phyloP scores from a whole-genome alignment of 306 rosid genomes.

The Malus sylvestris region DNA sequence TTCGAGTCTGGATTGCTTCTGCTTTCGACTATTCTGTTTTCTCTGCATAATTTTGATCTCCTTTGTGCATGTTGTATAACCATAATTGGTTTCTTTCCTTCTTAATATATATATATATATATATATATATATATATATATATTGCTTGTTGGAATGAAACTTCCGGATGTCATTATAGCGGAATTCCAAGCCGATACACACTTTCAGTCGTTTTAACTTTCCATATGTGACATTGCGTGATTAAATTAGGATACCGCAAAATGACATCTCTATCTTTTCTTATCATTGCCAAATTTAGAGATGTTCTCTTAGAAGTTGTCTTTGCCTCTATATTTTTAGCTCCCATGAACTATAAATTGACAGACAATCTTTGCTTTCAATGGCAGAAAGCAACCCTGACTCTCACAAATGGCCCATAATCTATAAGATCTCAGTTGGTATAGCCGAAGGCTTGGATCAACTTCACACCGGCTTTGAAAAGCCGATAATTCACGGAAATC shows the following conservation, averaged over 20 bases:
- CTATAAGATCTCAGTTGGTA: conserved; percentile 49
- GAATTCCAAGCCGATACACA: not conserved
- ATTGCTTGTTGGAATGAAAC: not conserved
- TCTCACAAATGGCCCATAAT: conserved; percentile 63
- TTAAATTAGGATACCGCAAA: no score
- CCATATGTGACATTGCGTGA: not conserved
- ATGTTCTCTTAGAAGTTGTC: not conserved
- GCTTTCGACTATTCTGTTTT: not conserved
- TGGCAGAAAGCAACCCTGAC: conserved; percentile 56
- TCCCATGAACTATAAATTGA: not conserved
- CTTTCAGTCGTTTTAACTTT: no score
- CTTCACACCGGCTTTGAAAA: conserved; percentile 62
- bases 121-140: not conserved
- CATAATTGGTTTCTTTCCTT: not conserved
- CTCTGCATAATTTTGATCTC: not conserved
- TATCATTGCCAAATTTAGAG: not conserved
- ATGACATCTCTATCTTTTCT: not conserved
- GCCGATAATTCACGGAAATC: conserved; percentile 78
- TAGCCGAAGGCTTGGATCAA: conserved; percentile 75
- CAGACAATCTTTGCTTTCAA: conserved; percentile 16
- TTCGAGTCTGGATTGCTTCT: not conserved
- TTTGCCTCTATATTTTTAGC: not conserved
- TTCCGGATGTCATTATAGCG: not conserved
- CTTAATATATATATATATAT: not conserved
- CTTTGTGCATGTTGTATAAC: not conserved